Percentiles rank a stretch among this genome's conserved stretches.
Evolutionary conservation across 106 monocot species (phyloP).

Genomic region (Dendrobium huoshanense): DNA sequence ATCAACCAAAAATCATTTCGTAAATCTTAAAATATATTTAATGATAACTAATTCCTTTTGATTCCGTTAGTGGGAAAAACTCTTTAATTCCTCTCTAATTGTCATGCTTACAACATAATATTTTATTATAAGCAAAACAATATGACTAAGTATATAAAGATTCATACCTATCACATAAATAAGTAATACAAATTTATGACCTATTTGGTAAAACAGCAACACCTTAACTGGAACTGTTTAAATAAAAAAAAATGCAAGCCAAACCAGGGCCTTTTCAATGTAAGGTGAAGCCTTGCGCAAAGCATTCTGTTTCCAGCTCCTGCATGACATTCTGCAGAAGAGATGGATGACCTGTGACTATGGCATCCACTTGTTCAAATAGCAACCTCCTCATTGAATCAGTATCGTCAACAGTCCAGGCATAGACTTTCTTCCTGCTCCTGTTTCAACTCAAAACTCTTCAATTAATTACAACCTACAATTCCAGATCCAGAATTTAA

Average conservation of each 20-base stretch:
- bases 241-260: not conserved
- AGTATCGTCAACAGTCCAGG: constrained; percentile 88
- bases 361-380: constrained; percentile 58
- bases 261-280: constrained; percentile 17
- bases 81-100: too few species aligned
- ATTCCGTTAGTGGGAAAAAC: too few species aligned
- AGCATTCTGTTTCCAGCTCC: constrained; percentile 48
- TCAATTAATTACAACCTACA: not conserved
- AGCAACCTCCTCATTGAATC: constrained; percentile 61
- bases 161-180: too few species aligned
- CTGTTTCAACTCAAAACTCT: constrained; percentile 24
- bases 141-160: too few species aligned
- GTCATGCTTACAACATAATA: too few species aligned
- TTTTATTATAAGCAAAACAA: too few species aligned
- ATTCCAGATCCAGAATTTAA: too few species aligned
- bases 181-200: too few species aligned
- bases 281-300: constrained; percentile 41
- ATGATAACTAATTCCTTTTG: too few species aligned
- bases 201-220: not conserved
- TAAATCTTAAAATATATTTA: too few species aligned
- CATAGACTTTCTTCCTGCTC: constrained; percentile 68
- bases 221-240: not conserved
- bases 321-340: constrained; percentile 54
- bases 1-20: too few species aligned
- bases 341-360: constrained; percentile 65